phyloP scores from a whole-genome alignment of 768 basidiomycete genomes.

The Podaxis sp. region DNA sequence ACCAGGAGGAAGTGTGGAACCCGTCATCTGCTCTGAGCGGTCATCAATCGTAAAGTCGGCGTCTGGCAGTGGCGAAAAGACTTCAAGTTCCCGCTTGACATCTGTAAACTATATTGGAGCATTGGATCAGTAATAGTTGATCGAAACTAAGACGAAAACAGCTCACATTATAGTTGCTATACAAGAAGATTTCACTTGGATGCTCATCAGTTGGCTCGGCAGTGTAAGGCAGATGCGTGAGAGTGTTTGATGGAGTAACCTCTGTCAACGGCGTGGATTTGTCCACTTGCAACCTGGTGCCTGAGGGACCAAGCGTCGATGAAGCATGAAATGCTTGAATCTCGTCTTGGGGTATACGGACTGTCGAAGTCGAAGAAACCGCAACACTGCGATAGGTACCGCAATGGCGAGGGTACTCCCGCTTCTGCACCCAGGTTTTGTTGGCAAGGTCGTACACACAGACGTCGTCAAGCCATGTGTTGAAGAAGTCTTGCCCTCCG shows the following conservation, averaged over 20 bases:
- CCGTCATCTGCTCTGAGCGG: conserved; percentile 78
- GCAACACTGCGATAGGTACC: conserved; percentile 96
- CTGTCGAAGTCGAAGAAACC: conserved; percentile 66
- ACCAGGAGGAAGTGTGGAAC: conserved; percentile 85
- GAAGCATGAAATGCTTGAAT: conserved; percentile 37
- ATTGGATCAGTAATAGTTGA: conserved; percentile 13
- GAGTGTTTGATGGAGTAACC: conserved; percentile 55
- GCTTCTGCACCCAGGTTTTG: conserved; percentile 76
- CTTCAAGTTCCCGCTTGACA: conserved; percentile 92
- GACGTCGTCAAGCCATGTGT: conserved; percentile 92
- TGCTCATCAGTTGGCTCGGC: conserved; percentile 67
- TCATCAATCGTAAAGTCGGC: conserved; percentile 78
- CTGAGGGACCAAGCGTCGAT: conserved; percentile 51
- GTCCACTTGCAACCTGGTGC: conserved; percentile 57
- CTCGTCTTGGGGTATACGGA: conserved; percentile 72
- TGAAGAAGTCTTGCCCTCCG: conserved; percentile 92
- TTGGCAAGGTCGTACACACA: conserved; percentile 81
- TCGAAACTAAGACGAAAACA: conserved; percentile 7
- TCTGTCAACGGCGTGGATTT: conserved; percentile 42
- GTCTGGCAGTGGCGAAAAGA: conserved; percentile 80
- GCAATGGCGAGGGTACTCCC: conserved; percentile 88
- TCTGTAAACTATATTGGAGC: conserved; percentile 71
- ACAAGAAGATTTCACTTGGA: conserved; percentile 86
- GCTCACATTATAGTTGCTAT: conserved; percentile 94
- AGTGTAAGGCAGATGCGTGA: conserved; percentile 78